Conservation (phyloP, 176 grass and related monocot species). For the Juncus inflexus region DNA sequence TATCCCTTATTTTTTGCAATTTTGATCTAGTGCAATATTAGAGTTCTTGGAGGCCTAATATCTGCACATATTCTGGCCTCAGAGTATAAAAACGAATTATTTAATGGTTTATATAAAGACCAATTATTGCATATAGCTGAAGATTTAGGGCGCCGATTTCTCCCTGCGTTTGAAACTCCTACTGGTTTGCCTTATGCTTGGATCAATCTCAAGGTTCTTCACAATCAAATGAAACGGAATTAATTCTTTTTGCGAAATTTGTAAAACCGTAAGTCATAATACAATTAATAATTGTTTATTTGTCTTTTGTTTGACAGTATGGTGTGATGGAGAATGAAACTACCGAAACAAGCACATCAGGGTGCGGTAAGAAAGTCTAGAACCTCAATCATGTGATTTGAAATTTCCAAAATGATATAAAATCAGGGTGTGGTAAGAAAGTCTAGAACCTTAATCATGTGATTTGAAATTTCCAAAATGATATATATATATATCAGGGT, state of each 20-base stretch:
- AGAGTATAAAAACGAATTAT: slow-evolving; percentile 55
- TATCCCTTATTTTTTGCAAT: slow-evolving; percentile 10
- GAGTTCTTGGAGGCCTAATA: slow-evolving; percentile 96
- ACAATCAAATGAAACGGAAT: slow-evolving; percentile 12
- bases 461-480: slow-evolving; percentile 29
- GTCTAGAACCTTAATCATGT: background rate
- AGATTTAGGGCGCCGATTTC: slow-evolving; percentile 70
- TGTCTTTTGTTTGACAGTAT: slow-evolving; percentile 50
- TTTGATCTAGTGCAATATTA: slow-evolving; percentile 80
- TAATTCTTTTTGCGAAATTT: slow-evolving; percentile 6
- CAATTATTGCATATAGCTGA: slow-evolving; percentile 78
- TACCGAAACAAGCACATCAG: slow-evolving; percentile 98
- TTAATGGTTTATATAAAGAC: slow-evolving; percentile 62
- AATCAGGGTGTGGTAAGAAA: background rate
- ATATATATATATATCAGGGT: background rate
- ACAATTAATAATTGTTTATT: background rate
- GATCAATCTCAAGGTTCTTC: slow-evolving; percentile 83
- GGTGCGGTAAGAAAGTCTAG: slow-evolving; percentile 62
- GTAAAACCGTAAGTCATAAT: background rate
- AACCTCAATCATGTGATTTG: slow-evolving; percentile 5
- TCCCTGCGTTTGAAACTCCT: slow-evolving; percentile 93
- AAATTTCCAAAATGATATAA: slow-evolving; percentile 19
- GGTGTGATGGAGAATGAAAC: slow-evolving; percentile 93
- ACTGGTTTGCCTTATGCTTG: slow-evolving; percentile 96
- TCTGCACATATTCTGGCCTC: slow-evolving; percentile 97